Base-by-base conservation (phyloP, 2,329 filamentous ascomycete genomes). In the Arthrobotrys sinensis region DNA sequence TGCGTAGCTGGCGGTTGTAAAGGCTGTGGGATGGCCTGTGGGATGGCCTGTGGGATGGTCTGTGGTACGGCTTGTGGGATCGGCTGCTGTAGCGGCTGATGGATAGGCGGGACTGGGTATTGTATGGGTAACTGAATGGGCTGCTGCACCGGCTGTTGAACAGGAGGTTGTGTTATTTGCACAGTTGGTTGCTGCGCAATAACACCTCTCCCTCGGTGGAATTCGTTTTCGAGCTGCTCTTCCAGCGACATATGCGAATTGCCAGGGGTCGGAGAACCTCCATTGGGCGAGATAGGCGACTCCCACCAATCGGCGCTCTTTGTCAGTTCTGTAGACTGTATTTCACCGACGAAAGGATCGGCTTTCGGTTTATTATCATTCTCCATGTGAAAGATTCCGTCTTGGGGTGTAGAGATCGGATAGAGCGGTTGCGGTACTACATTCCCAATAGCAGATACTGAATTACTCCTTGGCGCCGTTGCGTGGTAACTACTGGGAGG, bases 261-360 rank as follows among this genome's bases (percentile, higher is more conserved):
- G 4, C 48, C 46, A 21, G 66, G 62, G n/a, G 52, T 60, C 21
- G 73, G 66, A 6, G 73, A 77, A 10, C 19, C 40, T 14, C 46
- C 66, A 24, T 40, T 60, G 12, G 73, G 50, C 19, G 73, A 77
- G 36, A 21, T n/a, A 3, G 73, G 73, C 6, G 73, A 77, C 4
- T 77, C 73, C 73, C 73, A 77, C 73, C 73, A 77, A 3, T 77
- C 73, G 19, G 60, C 66, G 45, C 43, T 63, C 50, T 71, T 77
- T 34, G 46, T 0, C 14, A 24, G 19, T n/a, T 60, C 46, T 7
- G 57, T 28, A 14, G 32, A 3, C 28, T 63, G 64, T 21, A 57
- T 71, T 28, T 60, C 50, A 14, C 57, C 60, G 38, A 46, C 60
- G 12, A 77, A 77, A 0, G 73, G 73, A 28, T 71, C 66, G 24